A percentile compares a stretch with the other conserved stretches of the same genome.
These are phyloP conservation scores for Diphasiastrum complanatum DNA, from an alignment of 83 land plant species.

Conservation along the genomic window DNA sequence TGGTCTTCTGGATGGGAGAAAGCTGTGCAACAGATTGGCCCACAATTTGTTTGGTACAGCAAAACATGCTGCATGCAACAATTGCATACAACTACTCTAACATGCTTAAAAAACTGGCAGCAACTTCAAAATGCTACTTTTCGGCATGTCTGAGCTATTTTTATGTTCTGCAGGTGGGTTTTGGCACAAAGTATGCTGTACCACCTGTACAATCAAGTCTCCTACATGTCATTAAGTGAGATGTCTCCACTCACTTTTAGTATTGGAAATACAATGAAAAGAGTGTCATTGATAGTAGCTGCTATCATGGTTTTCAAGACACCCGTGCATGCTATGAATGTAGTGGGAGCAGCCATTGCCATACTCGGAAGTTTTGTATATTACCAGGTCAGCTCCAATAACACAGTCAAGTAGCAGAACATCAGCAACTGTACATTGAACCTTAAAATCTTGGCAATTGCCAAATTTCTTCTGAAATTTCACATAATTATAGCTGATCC, in stretches of 20 bases:
- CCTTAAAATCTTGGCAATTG: no score
- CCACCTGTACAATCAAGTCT: conserved; percentile 77
- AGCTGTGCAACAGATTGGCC: conserved; percentile 49
- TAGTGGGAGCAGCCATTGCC: conserved; percentile 77
- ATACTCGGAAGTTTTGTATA: conserved; percentile 72
- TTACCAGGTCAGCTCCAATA: conserved; percentile 70
- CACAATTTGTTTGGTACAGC: conserved; percentile 49
- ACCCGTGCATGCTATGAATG: conserved; percentile 63
- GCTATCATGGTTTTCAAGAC: conserved; percentile 76
- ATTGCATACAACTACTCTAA: no score
- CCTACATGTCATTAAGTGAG: conserved; percentile 75
- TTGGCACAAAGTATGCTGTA: conserved; percentile 70
- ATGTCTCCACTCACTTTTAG: conserved; percentile 80
- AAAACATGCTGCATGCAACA: neutral
- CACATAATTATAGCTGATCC: no score
- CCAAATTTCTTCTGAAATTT: no score
- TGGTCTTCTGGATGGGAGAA: conserved; percentile 59
- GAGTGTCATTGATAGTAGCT: conserved; percentile 65
- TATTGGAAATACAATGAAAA: conserved; percentile 84
- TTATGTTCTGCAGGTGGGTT: conserved; percentile 52
- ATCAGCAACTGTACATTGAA: no score
- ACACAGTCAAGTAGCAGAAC: no score
- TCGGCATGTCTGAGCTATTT: neutral
- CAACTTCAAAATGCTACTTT: neutral
- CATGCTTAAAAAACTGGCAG: neutral